Conservation (phyloP, 2,329 filamentous ascomycete genomes). For the Thielaviopsis euricoi region DNA sequence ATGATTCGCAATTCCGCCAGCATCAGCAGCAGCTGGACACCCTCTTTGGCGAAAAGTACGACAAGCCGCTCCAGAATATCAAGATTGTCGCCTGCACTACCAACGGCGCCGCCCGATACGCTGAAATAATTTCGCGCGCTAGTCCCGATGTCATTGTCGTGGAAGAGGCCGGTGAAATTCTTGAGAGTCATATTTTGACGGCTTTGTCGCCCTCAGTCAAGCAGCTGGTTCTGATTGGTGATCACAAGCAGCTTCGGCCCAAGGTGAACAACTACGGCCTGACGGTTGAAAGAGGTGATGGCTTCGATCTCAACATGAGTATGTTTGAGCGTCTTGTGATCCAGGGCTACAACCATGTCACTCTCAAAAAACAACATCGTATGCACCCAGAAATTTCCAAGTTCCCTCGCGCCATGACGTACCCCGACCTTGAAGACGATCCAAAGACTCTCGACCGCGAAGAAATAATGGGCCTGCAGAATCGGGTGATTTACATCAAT, state of each 20-base stretch:
- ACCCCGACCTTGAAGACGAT: conserved; percentile 43
- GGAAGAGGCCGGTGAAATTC: conserved; percentile 59
- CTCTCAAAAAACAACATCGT: conserved; percentile 45
- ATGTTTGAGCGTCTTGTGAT: conserved; percentile 52
- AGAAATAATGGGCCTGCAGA: conserved; percentile 36
- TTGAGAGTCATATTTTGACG: conserved; percentile 41
- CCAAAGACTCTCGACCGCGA: conserved; percentile 29
- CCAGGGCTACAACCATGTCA: conserved; percentile 34
- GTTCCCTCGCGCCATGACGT: conserved; percentile 40
- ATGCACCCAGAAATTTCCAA: conserved; percentile 52
- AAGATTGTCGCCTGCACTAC: conserved; percentile 56
- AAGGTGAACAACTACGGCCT: conserved; percentile 46
- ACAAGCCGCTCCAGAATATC: conserved; percentile 31
- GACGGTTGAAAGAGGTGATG: conserved; percentile 30
- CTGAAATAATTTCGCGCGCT: conserved; percentile 32
- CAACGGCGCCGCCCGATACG: conserved; percentile 49
- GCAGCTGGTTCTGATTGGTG: conserved; percentile 54
- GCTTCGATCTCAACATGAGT: conserved; percentile 36
- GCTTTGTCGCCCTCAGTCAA: conserved; percentile 38
- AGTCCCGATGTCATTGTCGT: conserved; percentile 45
- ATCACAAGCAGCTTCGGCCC: conserved; percentile 56
- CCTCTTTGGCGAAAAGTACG: conserved; percentile 27
- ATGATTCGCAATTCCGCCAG: conserved; percentile 25
- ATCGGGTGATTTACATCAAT: conserved; percentile 49
- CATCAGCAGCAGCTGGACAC: conserved; percentile 25